Percentiles rank a stretch among this genome's conserved stretches.
Evolutionary conservation across 2,329 filamentous ascomycete species (phyloP).

Genomic region (Elsinoe ampelina): DNA sequence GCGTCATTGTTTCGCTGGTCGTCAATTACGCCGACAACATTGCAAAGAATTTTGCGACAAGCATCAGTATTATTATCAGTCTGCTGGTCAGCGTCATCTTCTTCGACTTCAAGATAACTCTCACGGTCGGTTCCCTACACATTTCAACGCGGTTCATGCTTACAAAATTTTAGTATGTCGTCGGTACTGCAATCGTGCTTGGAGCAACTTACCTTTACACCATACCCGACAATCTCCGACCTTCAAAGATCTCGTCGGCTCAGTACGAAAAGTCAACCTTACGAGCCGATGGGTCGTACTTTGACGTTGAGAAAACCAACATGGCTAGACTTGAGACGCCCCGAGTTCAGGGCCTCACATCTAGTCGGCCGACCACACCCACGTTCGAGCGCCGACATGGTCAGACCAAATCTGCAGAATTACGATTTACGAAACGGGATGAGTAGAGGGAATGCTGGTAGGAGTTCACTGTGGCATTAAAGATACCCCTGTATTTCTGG

Average conservation of each 20-base stretch:
- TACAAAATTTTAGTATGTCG: constrained; percentile 55
- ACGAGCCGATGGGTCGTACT: constrained; percentile 33
- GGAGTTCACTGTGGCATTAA: background rate
- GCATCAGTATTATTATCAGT: constrained; percentile 81
- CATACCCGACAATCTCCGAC: constrained; percentile 50
- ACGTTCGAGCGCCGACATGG: constrained; percentile 23
- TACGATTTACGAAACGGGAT: constrained; percentile 28
- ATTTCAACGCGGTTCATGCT: too few species aligned
- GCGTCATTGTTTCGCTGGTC: constrained; percentile 71
- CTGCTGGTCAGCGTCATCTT: constrained; percentile 77
- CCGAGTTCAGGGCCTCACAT: constrained; percentile 42
- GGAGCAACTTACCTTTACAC: constrained; percentile 80
- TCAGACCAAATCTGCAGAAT: constrained; percentile 21
- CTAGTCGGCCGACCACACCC: constrained; percentile 35
- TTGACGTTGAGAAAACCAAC: constrained; percentile 24
- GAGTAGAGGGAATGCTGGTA: constrained; percentile 20
- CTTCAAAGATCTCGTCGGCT: constrained; percentile 59
- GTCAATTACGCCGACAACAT: constrained; percentile 83
- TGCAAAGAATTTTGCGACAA: constrained; percentile 87
- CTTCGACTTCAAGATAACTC: constrained; percentile 68
- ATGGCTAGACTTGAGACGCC: constrained; percentile 24
- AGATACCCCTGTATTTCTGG: constrained; percentile 11
- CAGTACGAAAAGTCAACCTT: constrained; percentile 66
- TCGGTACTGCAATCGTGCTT: constrained; percentile 71
- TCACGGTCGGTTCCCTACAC: constrained; percentile 51